Evolutionary conservation across 495 filamentous ascomycete genomes (phyloP).

Genomic region (Amniculicola lignicola): DNA sequence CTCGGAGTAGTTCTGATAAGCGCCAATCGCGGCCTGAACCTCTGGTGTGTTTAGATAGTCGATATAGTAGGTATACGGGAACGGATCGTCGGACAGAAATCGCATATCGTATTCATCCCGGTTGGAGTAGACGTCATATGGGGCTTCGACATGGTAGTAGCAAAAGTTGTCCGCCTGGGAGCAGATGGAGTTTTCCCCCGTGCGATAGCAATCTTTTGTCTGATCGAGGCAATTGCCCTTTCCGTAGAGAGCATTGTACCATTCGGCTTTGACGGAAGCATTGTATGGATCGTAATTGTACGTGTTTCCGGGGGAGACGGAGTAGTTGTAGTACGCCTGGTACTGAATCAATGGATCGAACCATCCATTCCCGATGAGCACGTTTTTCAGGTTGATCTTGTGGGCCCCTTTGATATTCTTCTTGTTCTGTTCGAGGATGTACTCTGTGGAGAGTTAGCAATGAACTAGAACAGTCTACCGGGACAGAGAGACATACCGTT

Average conservation of each 20-base stretch:
- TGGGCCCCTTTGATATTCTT: constrained; percentile 49
- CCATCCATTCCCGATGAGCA: constrained; percentile 59
- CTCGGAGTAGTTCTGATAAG: constrained; percentile 55
- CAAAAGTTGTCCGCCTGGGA: constrained; percentile 53
- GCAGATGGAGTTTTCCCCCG: constrained; percentile 50
- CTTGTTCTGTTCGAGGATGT: constrained; percentile 64
- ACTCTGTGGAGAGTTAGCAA: constrained; percentile 34
- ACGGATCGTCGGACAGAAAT: constrained; percentile 56
- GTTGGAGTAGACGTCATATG: constrained; percentile 52
- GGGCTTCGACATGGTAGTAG: constrained; percentile 50
- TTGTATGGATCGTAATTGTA: constrained; percentile 51
- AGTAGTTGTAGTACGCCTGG: constrained; percentile 63
- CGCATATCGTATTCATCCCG: constrained; percentile 63
- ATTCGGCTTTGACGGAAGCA: constrained; percentile 36
- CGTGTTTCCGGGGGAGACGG: constrained; percentile 55
- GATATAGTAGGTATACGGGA: constrained; percentile 57
- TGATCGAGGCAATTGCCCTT: constrained; percentile 60
- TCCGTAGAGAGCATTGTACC: constrained; percentile 62
- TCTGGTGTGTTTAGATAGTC: constrained; percentile 57
- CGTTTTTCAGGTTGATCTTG: constrained; percentile 53
- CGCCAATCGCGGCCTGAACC: constrained; percentile 59
- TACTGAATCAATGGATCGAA: constrained; percentile 61
- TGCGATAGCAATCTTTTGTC: constrained; percentile 50
- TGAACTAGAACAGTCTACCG: constrained; percentile 42
- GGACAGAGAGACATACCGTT: constrained; percentile 53